A percentile compares a stretch with the other conserved stretches of the same genome.
Evolutionary conservation across 1,284 basidiomycete genomes (phyloP).

Genomic region (Marasmius tenuissimus): DNA sequence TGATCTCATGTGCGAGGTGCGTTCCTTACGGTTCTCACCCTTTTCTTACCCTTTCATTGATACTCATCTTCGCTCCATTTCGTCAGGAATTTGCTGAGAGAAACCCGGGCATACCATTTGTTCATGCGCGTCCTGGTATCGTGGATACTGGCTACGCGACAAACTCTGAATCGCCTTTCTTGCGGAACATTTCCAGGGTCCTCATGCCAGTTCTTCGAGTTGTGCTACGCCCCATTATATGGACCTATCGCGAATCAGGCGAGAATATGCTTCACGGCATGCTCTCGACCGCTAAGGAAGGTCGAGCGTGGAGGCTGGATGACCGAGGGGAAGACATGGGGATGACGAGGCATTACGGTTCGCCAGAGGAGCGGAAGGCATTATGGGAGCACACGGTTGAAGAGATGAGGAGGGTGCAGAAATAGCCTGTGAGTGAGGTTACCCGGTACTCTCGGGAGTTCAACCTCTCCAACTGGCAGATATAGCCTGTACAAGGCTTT

Average conservation of each 20-base stretch:
- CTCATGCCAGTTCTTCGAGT: neutral
- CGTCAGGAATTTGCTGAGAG: neutral
- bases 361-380: neutral
- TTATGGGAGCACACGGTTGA: constrained; percentile 8
- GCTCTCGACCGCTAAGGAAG: neutral
- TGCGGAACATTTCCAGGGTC: neutral
- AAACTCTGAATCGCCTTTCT: neutral
- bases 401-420: neutral
- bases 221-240: neutral
- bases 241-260: neutral
- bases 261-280: constrained; percentile 7
- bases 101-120: constrained; percentile 5
- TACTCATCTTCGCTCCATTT: neutral
- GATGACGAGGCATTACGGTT: neutral
- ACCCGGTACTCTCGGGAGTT: no score
- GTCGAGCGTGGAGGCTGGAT: constrained; percentile 1
- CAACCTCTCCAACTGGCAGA: no score
- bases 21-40: no score
- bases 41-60: neutral
- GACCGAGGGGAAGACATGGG: constrained; percentile 4
- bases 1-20: constrained; percentile 20
- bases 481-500: no score
- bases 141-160: neutral
- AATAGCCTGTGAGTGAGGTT: no score
- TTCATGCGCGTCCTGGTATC: constrained; percentile 5